Evolutionary conservation across 2,329 filamentous ascomycete species (phyloP), one percentile per base, ranked within the genome.

Genomic region (Trichoderma sp.): DNA sequence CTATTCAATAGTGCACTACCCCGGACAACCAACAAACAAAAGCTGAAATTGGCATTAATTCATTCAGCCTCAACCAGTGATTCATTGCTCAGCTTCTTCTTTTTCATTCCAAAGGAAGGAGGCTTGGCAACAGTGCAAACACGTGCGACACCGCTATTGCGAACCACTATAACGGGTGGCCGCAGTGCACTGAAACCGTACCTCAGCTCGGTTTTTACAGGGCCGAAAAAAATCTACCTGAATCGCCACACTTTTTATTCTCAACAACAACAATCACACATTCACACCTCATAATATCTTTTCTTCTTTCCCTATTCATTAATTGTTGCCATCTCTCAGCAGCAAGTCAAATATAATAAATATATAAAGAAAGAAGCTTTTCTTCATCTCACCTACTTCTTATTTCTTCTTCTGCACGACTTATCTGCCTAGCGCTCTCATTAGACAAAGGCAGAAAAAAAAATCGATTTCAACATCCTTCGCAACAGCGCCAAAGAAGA

Each of bases 221-320:
- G 9, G 23, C 6, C 23, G 43, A 23, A 65, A 58, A 67, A 57
- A 67, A 39, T 13, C 7, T 20, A 20, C 3, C 20, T 66, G 43
- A 20, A 13, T 66, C 26, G 63, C 20, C 63, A 50, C 61, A 50
- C 43, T 20, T 32, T 20, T 34, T 53, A 4, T 4, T 8, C 62
- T 34, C 62, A 50, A 53, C 62, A 65, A 64, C 39, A 65, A 64
- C 39, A 65, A n/a, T 65, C 61, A 47, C 17, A 12, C 36, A 63
- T 43, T 23, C 47, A 53, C 47, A 6, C 20, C 13, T 2, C 61
- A 64, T 64, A 63, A 20, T 59, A 17, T 50, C 17, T 30, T 1
- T 20, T 59, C 55, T 6, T 34, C 28, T 32, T 59, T 59, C 4
- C n/a, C 47, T 53, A 53, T 58, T 32, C 55, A 2, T 30, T 20